Conservation (phyloP, 2,329 filamentous ascomycete genomes). For the Nectriaceae sp. region DNA sequence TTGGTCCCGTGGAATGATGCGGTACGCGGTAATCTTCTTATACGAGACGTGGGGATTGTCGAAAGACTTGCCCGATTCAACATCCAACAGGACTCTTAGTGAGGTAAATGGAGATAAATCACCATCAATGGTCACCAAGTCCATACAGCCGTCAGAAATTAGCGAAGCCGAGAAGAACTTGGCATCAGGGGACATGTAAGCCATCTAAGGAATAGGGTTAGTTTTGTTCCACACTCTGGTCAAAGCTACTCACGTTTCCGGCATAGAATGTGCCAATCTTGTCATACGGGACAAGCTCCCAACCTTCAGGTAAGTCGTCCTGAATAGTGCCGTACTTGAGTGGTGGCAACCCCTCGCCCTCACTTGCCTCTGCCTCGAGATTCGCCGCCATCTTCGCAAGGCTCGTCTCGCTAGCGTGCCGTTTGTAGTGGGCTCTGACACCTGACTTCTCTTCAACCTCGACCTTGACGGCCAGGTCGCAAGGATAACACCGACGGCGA, state of each 20-base stretch:
- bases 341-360: constrained; percentile 63
- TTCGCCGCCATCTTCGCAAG: constrained; percentile 24
- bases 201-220: constrained; percentile 71
- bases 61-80: constrained; percentile 76
- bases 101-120: constrained; percentile 68
- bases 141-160: constrained; percentile 82
- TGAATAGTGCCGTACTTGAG: constrained; percentile 79
- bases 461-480: constrained; percentile 83
- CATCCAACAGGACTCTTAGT: constrained; percentile 68
- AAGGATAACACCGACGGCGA: constrained; percentile 79
- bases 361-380: constrained; percentile 24
- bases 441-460: constrained; percentile 74
- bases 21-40: constrained; percentile 83
- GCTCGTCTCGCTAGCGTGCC: constrained; percentile 41
- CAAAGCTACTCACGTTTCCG: constrained; percentile 67
- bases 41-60: constrained; percentile 78
- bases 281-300: constrained; percentile 73
- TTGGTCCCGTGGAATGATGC: constrained; percentile 74
- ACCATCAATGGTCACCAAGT: constrained; percentile 80
- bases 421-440: constrained; percentile 73
- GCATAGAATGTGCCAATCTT: constrained; percentile 91
- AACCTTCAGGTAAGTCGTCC: constrained; percentile 74
- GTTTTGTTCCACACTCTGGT: background rate
- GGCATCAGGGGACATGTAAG: constrained; percentile 82
- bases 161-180: constrained; percentile 87